Evolutionary conservation across 129 eudicot genomes (phyloP).

Genomic region (Cynara cardunculus): DNA sequence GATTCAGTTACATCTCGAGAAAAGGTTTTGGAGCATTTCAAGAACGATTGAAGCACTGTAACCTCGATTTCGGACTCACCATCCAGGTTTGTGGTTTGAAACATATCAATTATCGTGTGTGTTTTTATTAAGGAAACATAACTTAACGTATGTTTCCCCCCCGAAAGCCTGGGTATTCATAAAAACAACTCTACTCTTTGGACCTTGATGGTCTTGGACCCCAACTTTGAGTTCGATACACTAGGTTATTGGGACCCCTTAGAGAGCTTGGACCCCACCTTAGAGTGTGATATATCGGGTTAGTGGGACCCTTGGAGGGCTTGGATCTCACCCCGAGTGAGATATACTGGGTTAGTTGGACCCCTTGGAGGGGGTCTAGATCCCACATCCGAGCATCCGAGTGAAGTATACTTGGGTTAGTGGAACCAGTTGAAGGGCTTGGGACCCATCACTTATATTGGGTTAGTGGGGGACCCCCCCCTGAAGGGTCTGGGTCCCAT

Average conservation of each 20-base stretch:
- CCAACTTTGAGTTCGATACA: neutral
- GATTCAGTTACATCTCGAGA: slow-evolving; percentile 82
- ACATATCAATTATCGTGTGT: neutral
- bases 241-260: neutral
- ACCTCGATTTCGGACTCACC: slow-evolving; percentile 72
- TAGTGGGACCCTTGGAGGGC: neutral
- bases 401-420: no score
- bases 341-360: neutral
- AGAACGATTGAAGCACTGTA: slow-evolving; percentile 67
- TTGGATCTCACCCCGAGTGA: neutral
- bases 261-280: neutral
- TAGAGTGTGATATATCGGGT: neutral
- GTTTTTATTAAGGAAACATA: neutral
- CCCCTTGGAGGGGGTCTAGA: neutral
- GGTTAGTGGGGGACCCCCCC: no score
- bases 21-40: slow-evolving; percentile 86
- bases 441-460: neutral
- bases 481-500: no score
- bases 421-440: no score
- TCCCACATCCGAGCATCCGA: neutral
- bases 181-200: neutral
- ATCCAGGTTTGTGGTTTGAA: slow-evolving; percentile 51
- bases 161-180: neutral
- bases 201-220: neutral
- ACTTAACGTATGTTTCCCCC: neutral